A percentile compares a stretch with the other conserved stretches of the same genome.
Evolutionary conservation across 106 monocot species (phyloP).

Genomic region (Platanthera guangdongensis): DNA sequence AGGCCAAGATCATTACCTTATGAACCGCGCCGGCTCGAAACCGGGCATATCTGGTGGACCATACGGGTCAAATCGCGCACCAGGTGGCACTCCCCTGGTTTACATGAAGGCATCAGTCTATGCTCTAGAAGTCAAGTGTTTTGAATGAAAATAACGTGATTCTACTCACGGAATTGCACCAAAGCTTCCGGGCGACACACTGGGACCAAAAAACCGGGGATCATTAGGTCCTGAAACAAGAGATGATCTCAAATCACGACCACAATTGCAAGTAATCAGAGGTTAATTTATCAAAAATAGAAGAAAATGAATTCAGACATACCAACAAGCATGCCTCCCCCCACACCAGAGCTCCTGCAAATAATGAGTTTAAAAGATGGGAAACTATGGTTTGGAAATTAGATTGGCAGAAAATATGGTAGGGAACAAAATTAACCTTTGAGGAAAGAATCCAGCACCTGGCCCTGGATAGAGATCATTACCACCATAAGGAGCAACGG

Average conservation of each 20-base stretch:
- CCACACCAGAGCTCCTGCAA: slow-evolving; percentile 40
- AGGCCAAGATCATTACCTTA: slow-evolving; percentile 34
- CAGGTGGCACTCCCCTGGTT: slow-evolving; percentile 61
- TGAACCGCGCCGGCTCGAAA: slow-evolving; percentile 61
- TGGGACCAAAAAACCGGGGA: slow-evolving; percentile 59
- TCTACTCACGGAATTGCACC: slow-evolving; percentile 54
- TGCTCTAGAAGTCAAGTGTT: background rate
- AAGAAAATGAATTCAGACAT: slow-evolving; percentile 6
- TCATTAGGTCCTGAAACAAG: slow-evolving; percentile 61
- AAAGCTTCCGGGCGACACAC: slow-evolving; percentile 18
- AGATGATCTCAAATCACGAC: background rate
- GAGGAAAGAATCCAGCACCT: slow-evolving; percentile 68
- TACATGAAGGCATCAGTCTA: slow-evolving; percentile 1
- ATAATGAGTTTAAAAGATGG: background rate
- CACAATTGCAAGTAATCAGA: background rate
- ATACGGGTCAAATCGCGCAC: slow-evolving; percentile 78
- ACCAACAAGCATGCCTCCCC: slow-evolving; percentile 84
- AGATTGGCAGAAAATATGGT: background rate
- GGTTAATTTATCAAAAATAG: background rate
- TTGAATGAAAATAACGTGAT: background rate
- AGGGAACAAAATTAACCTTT: slow-evolving; percentile 28
- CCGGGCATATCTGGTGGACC: slow-evolving; percentile 83
- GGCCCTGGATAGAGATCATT: slow-evolving; percentile 62
- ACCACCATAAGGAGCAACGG: slow-evolving; percentile 33
- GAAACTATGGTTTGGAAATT: background rate